Percentiles rank a stretch among this genome's conserved stretches.
phyloP scores from a whole-genome alignment of 2,329 filamentous ascomycete species.

The Aspergillus sp. region DNA sequence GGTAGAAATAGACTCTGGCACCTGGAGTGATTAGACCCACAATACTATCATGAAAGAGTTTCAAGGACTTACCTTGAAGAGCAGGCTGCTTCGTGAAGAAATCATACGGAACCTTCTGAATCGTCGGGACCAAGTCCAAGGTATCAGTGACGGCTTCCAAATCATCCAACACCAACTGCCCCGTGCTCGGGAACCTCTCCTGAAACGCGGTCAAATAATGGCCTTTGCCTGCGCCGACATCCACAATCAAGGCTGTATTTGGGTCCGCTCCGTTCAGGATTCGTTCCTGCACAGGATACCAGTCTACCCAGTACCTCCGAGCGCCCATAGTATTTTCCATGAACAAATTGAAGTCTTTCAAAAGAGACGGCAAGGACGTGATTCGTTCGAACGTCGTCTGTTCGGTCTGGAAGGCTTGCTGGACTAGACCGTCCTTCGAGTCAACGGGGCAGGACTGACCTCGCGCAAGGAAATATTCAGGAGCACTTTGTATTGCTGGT shows the following conservation, averaged over 20 bases:
- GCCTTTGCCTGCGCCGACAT: conserved; percentile 7
- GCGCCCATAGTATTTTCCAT: conserved; percentile 5
- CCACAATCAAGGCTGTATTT: conserved; percentile 3
- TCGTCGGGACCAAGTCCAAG: background rate
- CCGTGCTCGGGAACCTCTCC: background rate
- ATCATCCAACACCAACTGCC: background rate
- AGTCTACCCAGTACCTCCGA: conserved; percentile 3
- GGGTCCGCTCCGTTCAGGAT: background rate
- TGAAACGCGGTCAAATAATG: conserved; percentile 6
- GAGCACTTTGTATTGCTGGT: conserved; percentile 6
- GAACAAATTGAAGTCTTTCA: conserved; percentile 5
- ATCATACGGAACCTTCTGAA: background rate
- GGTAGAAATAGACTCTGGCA: conserved; percentile 1
- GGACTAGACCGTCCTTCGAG: conserved; percentile 1
- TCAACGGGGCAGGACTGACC: conserved; percentile 1
- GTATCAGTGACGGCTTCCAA: background rate
- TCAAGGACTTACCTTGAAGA: background rate
- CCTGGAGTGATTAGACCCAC: background rate
- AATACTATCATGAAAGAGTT: background rate
- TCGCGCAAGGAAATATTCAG: background rate
- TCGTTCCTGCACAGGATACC: conserved; percentile 8
- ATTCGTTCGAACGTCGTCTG: conserved; percentile 2
- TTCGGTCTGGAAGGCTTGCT: background rate
- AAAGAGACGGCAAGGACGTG: background rate
- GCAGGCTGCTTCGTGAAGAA: conserved; percentile 2